Evolutionary conservation across 1,139 yeast genomes (phyloP), one percentile per base, ranked within the genome.

Genomic region (Candida mesenterica): DNA sequence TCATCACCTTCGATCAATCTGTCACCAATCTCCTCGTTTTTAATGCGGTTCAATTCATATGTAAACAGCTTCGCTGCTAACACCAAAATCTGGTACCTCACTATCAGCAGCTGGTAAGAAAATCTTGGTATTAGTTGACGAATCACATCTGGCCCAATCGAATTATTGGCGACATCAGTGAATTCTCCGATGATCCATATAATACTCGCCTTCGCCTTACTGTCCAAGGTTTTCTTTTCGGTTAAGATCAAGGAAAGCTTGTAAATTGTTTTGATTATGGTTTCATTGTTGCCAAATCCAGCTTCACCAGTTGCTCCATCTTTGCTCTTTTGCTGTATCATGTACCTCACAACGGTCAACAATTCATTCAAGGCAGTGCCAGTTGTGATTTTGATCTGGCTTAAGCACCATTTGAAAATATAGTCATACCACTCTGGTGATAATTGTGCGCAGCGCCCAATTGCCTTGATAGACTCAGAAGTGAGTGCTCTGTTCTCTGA

Each of bases 141-240:
- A 38, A 89, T 64, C 1, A 88, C 77, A 55, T 92, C 97, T 0
- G 95, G 94, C 1, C 88, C 88, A 31, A 85, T 69, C 16, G 53
- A 36, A 32, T 68, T 68, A 6, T 59, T 49, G 7, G 63, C 57
- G n/a, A 57, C 53, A 29, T 59, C 65, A 0, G 75, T 61, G 51
- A 85, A 82, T 52, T 92, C 97, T 2, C 97, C 97, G 30, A 92
- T 76, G 9, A 90, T 72, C 97, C 97, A 94, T 13, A 92, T 72
- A 15, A 89, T 80, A 38, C 94, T 84, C 1, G 95, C 89, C 45
- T 81, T 77, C 0, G 97, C 96, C 13, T 70, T 68, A 15, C 64
- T 55, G 20, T 62, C 70, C 20, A 72, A 49, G 2, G 53, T 50
- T 3, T 43, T 44, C 3, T 47, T 46, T 35, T 59, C 61, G 3